Conservation (phyloP, 371 early-diverging fungal species). For the Coemansia sp. region DNA sequence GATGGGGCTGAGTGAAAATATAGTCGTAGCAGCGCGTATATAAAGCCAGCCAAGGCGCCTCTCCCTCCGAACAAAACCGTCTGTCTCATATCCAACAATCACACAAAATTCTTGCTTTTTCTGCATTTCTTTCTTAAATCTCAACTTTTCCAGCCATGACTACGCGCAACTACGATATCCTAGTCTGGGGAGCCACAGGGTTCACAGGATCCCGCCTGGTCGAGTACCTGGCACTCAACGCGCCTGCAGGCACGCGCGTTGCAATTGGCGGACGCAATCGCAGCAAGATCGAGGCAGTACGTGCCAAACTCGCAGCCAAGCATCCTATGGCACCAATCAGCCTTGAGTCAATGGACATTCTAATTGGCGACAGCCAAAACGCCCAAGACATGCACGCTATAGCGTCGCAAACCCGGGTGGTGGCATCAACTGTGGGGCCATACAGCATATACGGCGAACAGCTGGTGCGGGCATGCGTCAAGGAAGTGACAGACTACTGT, state of each 20-base stretch:
- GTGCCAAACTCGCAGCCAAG: conserved; percentile 50
- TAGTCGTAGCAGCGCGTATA: not conserved
- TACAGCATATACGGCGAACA: conserved; percentile 48
- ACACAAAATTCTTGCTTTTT: not conserved
- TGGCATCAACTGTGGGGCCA: conserved; percentile 83
- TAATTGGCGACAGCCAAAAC: conserved; percentile 66
- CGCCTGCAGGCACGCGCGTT: conserved; percentile 50
- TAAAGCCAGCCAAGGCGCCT: not conserved
- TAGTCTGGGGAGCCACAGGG: conserved; percentile 84
- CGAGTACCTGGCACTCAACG: conserved; percentile 59
- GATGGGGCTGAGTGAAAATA: not conserved
- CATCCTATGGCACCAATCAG: conserved; percentile 28
- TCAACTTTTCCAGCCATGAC: not conserved
- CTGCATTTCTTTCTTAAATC: not conserved
- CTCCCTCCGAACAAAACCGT: not conserved
- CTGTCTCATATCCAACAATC: not conserved
- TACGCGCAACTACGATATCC: conserved; percentile 39
- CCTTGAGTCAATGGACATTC: conserved; percentile 50
- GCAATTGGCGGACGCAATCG: conserved; percentile 75
- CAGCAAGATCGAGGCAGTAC: conserved; percentile 60
- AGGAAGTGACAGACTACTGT: conserved; percentile 81
- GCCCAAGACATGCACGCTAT: conserved; percentile 60
- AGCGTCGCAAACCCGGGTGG: conserved; percentile 66
- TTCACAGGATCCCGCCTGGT: conserved; percentile 79
- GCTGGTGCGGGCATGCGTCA: conserved; percentile 77